These are phyloP conservation scores for Hemisphaericaspora xylofermentans DNA, from an alignment of 1,139 yeast genomes.

Conservation along the genomic window DNA sequence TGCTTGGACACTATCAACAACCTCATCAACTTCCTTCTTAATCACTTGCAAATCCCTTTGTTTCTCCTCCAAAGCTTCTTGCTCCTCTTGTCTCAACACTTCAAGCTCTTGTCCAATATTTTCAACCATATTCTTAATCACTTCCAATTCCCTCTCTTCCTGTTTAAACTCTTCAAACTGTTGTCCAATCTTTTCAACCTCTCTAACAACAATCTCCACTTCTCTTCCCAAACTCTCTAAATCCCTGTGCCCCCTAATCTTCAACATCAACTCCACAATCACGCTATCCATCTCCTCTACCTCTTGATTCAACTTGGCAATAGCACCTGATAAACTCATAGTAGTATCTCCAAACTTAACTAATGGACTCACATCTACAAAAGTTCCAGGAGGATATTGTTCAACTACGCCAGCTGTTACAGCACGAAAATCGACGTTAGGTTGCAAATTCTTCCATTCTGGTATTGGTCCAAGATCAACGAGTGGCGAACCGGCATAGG, in stretches of 20 bases:
- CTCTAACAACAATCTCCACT: background rate
- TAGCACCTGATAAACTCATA: background rate
- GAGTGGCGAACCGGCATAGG: background rate
- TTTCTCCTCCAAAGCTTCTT: too few species aligned
- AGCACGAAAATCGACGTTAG: background rate
- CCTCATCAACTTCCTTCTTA: background rate
- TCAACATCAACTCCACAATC: background rate
- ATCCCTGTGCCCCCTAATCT: background rate
- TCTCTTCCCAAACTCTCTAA: background rate
- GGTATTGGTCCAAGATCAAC: too few species aligned
- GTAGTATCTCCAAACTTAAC: background rate
- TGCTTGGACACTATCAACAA: too few species aligned
- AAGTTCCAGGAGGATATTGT: background rate
- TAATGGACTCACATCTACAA: background rate
- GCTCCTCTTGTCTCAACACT: background rate
- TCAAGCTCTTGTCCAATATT: background rate
- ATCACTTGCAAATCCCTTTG: background rate
- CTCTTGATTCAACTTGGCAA: background rate
- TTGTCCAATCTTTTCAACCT: background rate
- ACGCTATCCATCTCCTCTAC: background rate
- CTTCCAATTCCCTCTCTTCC: background rate
- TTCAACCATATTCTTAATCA: too few species aligned
- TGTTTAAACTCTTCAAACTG: background rate
- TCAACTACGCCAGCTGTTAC: background rate
- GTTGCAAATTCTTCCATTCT: background rate